Conservation (phyloP, 1,284 basidiomycete genomes). For the Sutorius eximius region DNA sequence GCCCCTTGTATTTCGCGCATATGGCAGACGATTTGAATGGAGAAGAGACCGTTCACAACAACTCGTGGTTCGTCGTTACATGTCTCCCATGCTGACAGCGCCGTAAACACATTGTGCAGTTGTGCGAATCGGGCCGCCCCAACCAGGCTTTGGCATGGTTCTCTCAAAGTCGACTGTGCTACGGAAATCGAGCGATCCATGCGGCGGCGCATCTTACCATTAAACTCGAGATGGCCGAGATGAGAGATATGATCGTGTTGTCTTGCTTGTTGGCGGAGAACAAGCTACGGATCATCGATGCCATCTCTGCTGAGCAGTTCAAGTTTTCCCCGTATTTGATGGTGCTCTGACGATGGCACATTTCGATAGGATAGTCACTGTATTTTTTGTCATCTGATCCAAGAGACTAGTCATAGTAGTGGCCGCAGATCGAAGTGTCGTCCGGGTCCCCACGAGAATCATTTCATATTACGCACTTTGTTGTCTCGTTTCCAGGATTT, state of each 20-base stretch:
- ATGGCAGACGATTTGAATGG: conserved; percentile 22
- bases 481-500: background rate
- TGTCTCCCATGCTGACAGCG: background rate
- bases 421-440: background rate
- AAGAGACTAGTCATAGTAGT: background rate
- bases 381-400: background rate
- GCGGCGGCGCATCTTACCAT: conserved; percentile 11
- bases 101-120: conserved; percentile 1
- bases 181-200: background rate
- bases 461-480: background rate
- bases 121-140: conserved; percentile 12
- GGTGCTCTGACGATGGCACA: background rate
- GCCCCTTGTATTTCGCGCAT: conserved; percentile 13
- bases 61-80: conserved; percentile 18
- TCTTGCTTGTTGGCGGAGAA: conserved; percentile 24
- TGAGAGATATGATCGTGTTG: conserved; percentile 22
- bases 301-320: background rate
- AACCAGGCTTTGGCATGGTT: conserved; percentile 14
- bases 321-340: background rate
- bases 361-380: background rate
- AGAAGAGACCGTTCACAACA: background rate
- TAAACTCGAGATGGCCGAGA: conserved; percentile 11
- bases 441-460: background rate
- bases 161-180: conserved; percentile 2
- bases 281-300: conserved; percentile 5